phyloP scores from a whole-genome alignment of 1,139 yeast genomes.

The Torulaspora pretoriensis region DNA sequence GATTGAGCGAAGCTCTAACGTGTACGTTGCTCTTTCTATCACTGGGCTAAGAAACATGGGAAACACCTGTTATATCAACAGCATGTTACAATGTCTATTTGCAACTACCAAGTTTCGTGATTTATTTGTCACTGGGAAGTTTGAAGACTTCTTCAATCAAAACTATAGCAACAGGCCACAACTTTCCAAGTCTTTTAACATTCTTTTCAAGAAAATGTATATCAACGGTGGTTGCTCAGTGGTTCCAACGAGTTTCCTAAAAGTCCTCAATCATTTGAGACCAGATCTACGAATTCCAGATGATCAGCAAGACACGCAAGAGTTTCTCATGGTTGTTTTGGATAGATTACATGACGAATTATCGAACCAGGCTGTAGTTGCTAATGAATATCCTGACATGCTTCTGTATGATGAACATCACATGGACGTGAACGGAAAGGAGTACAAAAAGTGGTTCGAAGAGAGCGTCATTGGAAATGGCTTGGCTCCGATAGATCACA shows the following conservation, averaged over 20 bases:
- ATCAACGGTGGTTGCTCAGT: slow-evolving; percentile 57
- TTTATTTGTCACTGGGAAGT: slow-evolving; percentile 43
- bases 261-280: slow-evolving; percentile 49
- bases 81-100: slow-evolving; percentile 62
- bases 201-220: slow-evolving; percentile 46
- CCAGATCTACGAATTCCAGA: slow-evolving; percentile 65
- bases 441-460: slow-evolving; percentile 59
- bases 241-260: slow-evolving; percentile 60
- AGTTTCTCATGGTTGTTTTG: slow-evolving; percentile 59
- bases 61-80: slow-evolving; percentile 69
- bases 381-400: slow-evolving; percentile 39
- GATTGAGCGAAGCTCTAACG: slow-evolving; percentile 41
- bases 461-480: slow-evolving; percentile 52
- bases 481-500: slow-evolving; percentile 58
- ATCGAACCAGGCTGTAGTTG: slow-evolving; percentile 41
- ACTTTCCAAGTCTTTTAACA: slow-evolving; percentile 46
- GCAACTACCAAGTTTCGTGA: slow-evolving; percentile 47
- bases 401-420: slow-evolving; percentile 38
- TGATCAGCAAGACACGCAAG: slow-evolving; percentile 79
- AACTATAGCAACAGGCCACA: slow-evolving; percentile 35
- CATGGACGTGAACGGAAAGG: slow-evolving; percentile 39
- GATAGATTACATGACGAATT: slow-evolving; percentile 70
- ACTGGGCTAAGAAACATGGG: slow-evolving; percentile 70
- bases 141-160: slow-evolving; percentile 41
- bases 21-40: slow-evolving; percentile 42